Percentiles rank a stretch among this genome's conserved stretches.
phyloP scores from a whole-genome alignment of 257 asterid genomes.

The Jaltomata sinuosa region DNA sequence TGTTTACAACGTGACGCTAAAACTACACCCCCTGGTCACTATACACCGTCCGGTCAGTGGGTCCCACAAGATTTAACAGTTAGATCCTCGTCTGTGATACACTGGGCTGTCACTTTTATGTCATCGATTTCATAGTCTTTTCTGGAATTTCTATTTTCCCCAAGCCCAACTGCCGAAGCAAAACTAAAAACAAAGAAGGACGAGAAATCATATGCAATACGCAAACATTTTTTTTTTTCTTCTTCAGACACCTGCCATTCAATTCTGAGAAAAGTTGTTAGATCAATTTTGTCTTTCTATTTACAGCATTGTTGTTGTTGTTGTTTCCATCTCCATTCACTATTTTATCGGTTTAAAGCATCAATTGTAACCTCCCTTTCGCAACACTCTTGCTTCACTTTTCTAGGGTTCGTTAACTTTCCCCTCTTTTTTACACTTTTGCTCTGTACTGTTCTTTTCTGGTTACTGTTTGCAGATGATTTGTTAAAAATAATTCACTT shows the following conservation, averaged over 20 bases:
- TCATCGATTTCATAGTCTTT: neutral
- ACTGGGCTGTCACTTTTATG: neutral
- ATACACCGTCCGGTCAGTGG: neutral
- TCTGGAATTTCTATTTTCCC: neutral
- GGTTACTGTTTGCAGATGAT: neutral
- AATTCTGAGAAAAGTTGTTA: neutral
- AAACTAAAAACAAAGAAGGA: neutral
- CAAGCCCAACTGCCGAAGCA: neutral
- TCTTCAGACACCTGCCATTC: neutral
- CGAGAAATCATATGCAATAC: neutral
- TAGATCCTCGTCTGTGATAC: neutral
- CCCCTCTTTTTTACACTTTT: neutral
- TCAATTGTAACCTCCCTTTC: neutral
- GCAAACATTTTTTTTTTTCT: neutral
- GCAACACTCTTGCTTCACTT: neutral
- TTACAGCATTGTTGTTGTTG: neutral
- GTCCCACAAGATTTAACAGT: neutral
- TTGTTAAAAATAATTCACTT: no score
- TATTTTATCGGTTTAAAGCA: neutral
- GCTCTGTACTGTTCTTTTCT: neutral
- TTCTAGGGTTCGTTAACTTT: neutral
- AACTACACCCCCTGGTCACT: neutral
- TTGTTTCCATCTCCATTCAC: neutral
- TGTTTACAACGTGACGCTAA: neutral
- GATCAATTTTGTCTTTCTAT: neutral